Evolutionary conservation across 371 early-diverging fungal genomes (phyloP).

Genomic region (Blakeslea trispora): DNA sequence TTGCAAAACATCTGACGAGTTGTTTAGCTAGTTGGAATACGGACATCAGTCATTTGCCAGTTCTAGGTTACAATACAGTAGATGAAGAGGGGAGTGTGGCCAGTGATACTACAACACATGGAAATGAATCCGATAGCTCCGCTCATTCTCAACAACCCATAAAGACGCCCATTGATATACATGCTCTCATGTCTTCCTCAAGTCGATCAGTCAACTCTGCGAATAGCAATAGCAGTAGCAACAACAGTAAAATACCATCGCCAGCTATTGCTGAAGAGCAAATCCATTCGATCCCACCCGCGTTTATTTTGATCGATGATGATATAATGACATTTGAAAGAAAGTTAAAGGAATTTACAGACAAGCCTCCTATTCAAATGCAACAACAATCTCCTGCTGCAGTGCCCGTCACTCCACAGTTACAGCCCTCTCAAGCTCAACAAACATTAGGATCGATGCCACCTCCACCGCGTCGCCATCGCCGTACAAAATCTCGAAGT

Average conservation of each 20-base stretch:
- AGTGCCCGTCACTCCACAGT: neutral
- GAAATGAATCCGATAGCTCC: conserved; percentile 18
- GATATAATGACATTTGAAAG: conserved; percentile 52
- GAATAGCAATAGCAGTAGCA: neutral
- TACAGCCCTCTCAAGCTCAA: neutral
- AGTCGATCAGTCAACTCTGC: conserved; percentile 4
- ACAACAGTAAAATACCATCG: conserved; percentile 22
- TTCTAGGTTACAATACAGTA: conserved; percentile 9
- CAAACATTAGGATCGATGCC: neutral
- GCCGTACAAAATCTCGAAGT: conserved; percentile 29
- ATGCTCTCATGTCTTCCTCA: neutral
- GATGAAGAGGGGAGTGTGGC: conserved; percentile 1
- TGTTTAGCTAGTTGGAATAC: conserved; percentile 56
- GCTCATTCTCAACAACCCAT: neutral
- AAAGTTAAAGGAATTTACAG: conserved; percentile 47
- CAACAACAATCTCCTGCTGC: neutral
- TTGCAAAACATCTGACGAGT: conserved; percentile 53
- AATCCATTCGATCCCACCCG: conserved; percentile 45
- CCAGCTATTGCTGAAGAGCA: conserved; percentile 35
- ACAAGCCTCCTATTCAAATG: conserved; percentile 25
- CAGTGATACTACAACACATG: conserved; percentile 1
- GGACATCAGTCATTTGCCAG: conserved; percentile 45
- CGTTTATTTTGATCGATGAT: conserved; percentile 65
- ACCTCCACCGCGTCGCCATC: conserved; percentile 28
- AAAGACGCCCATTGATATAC: conserved; percentile 6